Conservation (phyloP, 148 eudicot species). For the Diospyros lotus region DNA sequence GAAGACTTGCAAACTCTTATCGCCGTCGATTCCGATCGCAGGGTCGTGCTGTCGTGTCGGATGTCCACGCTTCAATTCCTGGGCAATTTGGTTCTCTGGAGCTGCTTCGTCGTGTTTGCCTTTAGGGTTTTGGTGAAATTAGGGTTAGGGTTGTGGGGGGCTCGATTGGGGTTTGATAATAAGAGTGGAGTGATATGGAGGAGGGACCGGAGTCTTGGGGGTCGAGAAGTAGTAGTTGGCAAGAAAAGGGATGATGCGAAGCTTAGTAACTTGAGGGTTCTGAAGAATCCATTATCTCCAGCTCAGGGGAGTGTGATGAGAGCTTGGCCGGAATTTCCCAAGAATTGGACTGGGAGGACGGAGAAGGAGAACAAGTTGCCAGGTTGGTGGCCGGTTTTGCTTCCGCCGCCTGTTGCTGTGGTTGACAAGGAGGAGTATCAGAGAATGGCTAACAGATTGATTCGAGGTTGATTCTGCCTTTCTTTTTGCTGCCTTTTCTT, state of each 20-base stretch:
- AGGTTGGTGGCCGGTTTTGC: slow-evolving; percentile 71
- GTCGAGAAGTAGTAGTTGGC: slow-evolving; percentile 76
- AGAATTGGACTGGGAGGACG: slow-evolving; percentile 20
- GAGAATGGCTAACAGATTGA: slow-evolving; percentile 53
- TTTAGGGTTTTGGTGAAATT: slow-evolving; percentile 45
- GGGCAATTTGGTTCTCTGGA: slow-evolving; percentile 32
- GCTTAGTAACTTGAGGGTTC: neutral
- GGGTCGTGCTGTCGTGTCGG: slow-evolving; percentile 45
- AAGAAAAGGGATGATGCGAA: slow-evolving; percentile 11
- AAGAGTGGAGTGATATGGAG: slow-evolving; percentile 40
- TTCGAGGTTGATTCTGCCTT: slow-evolving; percentile 52
- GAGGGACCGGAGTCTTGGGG: slow-evolving; percentile 91
- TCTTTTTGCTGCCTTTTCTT: neutral
- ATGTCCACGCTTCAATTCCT: slow-evolving; percentile 50
- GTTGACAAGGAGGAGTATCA: slow-evolving; percentile 46
- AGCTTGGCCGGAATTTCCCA: slow-evolving; percentile 18
- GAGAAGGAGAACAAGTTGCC: slow-evolving; percentile 53
- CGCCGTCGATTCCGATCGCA: slow-evolving; percentile 32
- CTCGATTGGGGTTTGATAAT: slow-evolving; percentile 9
- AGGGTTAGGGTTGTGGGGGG: slow-evolving; percentile 31
- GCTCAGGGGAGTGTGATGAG: slow-evolving; percentile 11
- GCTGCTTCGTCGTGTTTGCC: slow-evolving; percentile 32
- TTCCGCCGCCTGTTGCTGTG: slow-evolving; percentile 21
- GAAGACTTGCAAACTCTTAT: slow-evolving; percentile 44
- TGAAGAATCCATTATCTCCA: slow-evolving; percentile 8